These are phyloP conservation scores for Fusarium falciforme DNA, from an alignment of 2,329 filamentous ascomycete genomes.

Conservation along the genomic window DNA sequence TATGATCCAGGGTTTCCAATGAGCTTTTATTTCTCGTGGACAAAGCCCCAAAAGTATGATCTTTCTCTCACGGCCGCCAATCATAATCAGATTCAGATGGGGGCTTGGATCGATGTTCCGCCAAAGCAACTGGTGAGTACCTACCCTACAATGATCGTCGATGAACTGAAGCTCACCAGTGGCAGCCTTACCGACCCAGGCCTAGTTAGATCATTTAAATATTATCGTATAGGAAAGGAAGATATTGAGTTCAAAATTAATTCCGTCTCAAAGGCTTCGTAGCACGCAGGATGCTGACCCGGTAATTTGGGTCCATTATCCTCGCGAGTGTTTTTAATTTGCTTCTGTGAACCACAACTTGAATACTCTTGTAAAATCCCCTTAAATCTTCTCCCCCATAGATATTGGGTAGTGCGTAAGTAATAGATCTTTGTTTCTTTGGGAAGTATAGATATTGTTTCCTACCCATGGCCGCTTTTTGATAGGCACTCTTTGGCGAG, in stretches of 20 bases:
- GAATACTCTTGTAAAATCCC: neutral
- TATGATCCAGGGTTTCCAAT: slow-evolving; percentile 17
- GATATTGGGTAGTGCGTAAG: neutral
- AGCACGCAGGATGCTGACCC: neutral
- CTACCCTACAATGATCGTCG: neutral
- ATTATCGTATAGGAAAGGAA: neutral
- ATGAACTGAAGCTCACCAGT: neutral
- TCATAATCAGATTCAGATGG: slow-evolving; percentile 13
- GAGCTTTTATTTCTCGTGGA: slow-evolving; percentile 11
- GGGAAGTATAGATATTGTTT: neutral
- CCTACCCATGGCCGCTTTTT: neutral
- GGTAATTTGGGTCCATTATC: neutral
- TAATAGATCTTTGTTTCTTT: neutral
- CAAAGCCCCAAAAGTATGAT: slow-evolving; percentile 4
- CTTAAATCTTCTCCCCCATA: neutral
- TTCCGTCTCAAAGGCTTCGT: neutral
- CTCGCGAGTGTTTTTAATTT: neutral
- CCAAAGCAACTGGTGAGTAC: slow-evolving; percentile 13
- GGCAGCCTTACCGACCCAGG: neutral
- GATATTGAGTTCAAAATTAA: neutral
- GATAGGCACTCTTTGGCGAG: neutral
- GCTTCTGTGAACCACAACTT: too few relatives aligned
- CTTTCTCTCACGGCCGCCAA: slow-evolving; percentile 10
- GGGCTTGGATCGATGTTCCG: slow-evolving; percentile 23
- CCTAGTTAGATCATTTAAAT: neutral